Base-by-base conservation (phyloP, 768 basidiomycete species). In the Kwoniella heveanensis region DNA sequence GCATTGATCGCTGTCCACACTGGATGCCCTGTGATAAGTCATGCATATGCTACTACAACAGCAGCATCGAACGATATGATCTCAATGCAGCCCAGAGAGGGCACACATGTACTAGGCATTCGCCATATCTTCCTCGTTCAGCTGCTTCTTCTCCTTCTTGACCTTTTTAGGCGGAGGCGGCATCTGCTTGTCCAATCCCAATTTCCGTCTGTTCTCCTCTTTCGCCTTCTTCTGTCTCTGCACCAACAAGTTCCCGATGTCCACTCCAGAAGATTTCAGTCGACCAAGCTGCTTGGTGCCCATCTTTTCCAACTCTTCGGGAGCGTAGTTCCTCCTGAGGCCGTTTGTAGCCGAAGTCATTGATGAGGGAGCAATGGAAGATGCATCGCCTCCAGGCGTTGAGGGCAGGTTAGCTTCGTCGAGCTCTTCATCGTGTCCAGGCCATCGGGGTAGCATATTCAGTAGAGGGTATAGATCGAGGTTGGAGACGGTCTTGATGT, bases 381-480 rank as follows among this genome's bases (percentile, higher is more conserved):
- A 26, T 13, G 29, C 44, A 22, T 55, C 53, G 13, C 30, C 54
- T 51, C 53, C 36, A 15, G 36, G 30, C 2, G 10, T 36, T 24
- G 61, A n/a, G n/a, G 44, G 24, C 51, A 64, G 17, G 15, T 64
- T 49, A 24, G 66, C 56, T 3, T 63, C 74, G 9, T 74, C 78
- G 13, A 75, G 77, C 36, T 78, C 78, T 49, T 77, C 78, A 55
- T 79, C 78, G 25, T 70, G 56, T 0, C 75, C 73, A 12, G 68
- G 66, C 77, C 77, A 79, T 57, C 74, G 68, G 21, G 78, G 78
- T 19, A 73, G 61, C 24, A 78, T 66, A 9, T 66, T 58, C 12
- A 79, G 61, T 15, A 72, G 52, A 25, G 64, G 62, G 63, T 79
- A 79, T 0, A 77, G 66, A 17, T 74, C 57, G 7, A 77, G 60